Conservation (phyloP, 805 yeast species). For the Hanseniaspora guilliermondii region DNA sequence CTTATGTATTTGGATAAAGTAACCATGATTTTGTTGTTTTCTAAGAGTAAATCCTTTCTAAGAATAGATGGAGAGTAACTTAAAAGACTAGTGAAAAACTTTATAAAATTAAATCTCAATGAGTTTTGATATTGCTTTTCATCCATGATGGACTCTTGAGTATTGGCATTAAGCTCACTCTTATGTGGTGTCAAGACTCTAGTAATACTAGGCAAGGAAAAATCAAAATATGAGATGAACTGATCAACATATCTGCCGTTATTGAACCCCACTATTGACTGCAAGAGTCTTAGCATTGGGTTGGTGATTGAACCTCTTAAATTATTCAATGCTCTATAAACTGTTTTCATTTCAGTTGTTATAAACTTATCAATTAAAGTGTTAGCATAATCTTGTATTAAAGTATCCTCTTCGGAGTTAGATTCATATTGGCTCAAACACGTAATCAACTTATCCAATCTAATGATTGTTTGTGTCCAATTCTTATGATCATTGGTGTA, state of each 20-base stretch:
- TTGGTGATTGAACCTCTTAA: conserved; percentile 46
- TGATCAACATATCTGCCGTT: conserved; percentile 42
- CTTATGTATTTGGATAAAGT: conserved; percentile 55
- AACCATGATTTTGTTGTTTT: conserved; percentile 45
- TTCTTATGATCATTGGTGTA: conserved; percentile 40
- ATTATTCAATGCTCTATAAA: conserved; percentile 55
- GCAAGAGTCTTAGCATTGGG: conserved; percentile 48
- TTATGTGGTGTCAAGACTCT: conserved; percentile 46
- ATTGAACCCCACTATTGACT: conserved; percentile 38
- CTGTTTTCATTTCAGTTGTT: conserved; percentile 42
- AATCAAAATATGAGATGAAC: conserved; percentile 55
- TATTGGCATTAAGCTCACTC: conserved; percentile 32
- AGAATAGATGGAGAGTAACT: conserved; percentile 38
- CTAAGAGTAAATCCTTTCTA: conserved; percentile 51
- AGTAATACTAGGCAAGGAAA: conserved; percentile 47
- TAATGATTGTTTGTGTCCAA: conserved; percentile 34
- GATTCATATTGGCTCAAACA: conserved; percentile 19
- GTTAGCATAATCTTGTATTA: conserved; percentile 7
- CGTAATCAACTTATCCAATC: conserved; percentile 28
- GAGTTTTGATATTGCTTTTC: conserved; percentile 29
- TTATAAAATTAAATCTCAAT: conserved; percentile 48
- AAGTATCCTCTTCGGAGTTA: conserved; percentile 9
- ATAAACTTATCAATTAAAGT: conserved; percentile 37
- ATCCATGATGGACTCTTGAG: conserved; percentile 23
- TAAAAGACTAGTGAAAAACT: conserved; percentile 48